These are phyloP conservation scores for Pharnaceum exiguum DNA, from an alignment of 148 eudicot species.

Conservation along the genomic window DNA sequence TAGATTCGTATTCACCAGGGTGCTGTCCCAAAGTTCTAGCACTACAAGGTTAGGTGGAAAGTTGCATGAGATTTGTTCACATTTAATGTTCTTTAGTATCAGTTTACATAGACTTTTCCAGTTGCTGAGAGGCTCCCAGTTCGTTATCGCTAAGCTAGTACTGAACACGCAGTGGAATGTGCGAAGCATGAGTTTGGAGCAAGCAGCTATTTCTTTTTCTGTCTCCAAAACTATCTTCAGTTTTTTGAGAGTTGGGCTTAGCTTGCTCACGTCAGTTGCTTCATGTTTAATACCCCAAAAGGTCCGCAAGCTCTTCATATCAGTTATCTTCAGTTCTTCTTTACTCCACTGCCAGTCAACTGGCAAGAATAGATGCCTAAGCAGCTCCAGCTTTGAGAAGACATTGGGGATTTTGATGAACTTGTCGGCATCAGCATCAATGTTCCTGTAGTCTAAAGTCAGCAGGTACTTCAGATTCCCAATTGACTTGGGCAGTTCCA, in stretches of 20 bases:
- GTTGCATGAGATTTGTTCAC: neutral
- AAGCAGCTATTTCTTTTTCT: neutral
- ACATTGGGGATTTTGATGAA: conserved; percentile 3
- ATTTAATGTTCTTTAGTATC: neutral
- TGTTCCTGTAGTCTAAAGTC: conserved; percentile 11
- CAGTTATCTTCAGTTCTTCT: conserved; percentile 1
- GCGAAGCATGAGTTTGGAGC: neutral
- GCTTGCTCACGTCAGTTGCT: neutral
- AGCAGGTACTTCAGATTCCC: neutral
- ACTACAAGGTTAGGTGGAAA: neutral
- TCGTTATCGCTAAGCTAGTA: neutral
- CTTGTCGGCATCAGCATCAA: neutral
- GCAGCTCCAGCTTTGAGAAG: conserved; percentile 5
- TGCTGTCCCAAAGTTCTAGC: neutral
- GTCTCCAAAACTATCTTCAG: neutral
- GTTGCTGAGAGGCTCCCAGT: neutral
- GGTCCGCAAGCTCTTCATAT: conserved; percentile 9
- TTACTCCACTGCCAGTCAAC: conserved; percentile 9
- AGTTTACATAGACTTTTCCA: neutral
- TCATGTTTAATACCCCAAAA: conserved; percentile 19
- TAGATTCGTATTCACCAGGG: neutral
- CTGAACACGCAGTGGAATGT: neutral
- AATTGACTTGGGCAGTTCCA: conserved; percentile 1
- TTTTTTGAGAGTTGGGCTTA: neutral
- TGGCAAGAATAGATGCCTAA: conserved; percentile 19